Evolutionary conservation across 345 rosid species (phyloP).

Genomic region (Eucalyptus cloeziana): DNA sequence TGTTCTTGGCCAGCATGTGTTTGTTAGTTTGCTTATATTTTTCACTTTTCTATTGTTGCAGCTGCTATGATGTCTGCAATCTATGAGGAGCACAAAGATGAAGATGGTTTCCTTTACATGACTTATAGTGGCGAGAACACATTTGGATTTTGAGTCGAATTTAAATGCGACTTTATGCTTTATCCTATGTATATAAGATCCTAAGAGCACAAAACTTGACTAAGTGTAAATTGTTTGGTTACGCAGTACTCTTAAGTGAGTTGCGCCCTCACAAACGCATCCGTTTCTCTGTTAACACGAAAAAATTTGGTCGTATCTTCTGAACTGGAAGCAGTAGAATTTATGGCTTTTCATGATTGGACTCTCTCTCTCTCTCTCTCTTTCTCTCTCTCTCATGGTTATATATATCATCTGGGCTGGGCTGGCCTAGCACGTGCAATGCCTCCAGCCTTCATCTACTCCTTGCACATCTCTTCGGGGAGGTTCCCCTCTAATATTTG

Average conservation of each 20-base stretch:
- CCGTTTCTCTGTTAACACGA: background rate
- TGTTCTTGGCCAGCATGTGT: background rate
- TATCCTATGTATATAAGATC: background rate
- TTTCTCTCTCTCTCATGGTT: background rate
- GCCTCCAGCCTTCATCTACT: background rate
- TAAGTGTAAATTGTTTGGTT: background rate
- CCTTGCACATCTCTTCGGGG: background rate
- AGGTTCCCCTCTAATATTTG: background rate
- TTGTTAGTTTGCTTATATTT: background rate
- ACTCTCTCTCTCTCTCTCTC: background rate
- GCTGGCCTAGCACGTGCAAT: background rate
- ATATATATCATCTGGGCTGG: background rate
- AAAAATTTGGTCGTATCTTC: background rate
- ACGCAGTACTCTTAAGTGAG: background rate
- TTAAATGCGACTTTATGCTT: background rate
- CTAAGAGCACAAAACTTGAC: background rate
- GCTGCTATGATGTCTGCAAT: constrained; percentile 66
- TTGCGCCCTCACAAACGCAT: background rate
- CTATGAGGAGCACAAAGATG: constrained; percentile 61
- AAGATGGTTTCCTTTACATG: constrained; percentile 65
- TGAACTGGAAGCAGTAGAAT: background rate
- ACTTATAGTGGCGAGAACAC: constrained; percentile 65
- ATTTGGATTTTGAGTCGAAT: constrained; percentile 16
- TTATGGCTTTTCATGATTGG: background rate
- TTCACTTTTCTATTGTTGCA: background rate